Base-by-base conservation (phyloP, 768 basidiomycete genomes). In the Agrocybe pediades region DNA sequence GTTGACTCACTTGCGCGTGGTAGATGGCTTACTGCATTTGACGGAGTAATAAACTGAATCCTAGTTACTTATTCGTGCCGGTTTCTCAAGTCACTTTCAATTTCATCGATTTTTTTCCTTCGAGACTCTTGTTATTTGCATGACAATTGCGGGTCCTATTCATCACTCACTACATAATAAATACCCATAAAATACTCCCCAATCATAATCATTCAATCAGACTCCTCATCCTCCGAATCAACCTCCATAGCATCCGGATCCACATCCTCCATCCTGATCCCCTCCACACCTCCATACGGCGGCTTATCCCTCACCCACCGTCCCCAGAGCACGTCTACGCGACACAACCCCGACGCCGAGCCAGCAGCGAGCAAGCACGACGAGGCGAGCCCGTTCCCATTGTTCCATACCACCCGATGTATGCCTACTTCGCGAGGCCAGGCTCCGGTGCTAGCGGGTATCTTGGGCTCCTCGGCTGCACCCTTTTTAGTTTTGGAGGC, bases 351-450 rank as follows among this genome's bases (percentile, higher is more conserved):
- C 8, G 88, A 87, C 5, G 85, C 92, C 11, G 89, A 92, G 0
- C 85, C 89, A 16, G 88, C 88, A 1, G 89, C 94, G 17, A 95
- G 69, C 58, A 93, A 61, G 17, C 71, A 79, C 46, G 76, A 81
- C 17, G 70, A 75, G 17, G 62, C 79, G 1, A 92, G 74, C 1
- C 93, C 93, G 42, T 85, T 85, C 2, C 81, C 83, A 44, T 74
- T 78, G 68, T 97, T 90, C 96, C 96, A 98, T 1, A 73, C 75
- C 0, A 89, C 88, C 2, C 87, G 83, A 49, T 91, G 85, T 2
- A 97, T 79, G 16, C 83, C 86, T 1, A 94, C 83, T 63, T 93
- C 82, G 1, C 82, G 76, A 0, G 90, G 77, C 94, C 95, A 98
- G 0, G 87, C 85, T 2, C 87, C 86, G 0, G 86, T 81, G 46